A percentile compares a stretch with the other conserved stretches of the same genome.
phyloP scores from a whole-genome alignment of 2,329 filamentous ascomycete genomes.

The Diaporthe sp. region DNA sequence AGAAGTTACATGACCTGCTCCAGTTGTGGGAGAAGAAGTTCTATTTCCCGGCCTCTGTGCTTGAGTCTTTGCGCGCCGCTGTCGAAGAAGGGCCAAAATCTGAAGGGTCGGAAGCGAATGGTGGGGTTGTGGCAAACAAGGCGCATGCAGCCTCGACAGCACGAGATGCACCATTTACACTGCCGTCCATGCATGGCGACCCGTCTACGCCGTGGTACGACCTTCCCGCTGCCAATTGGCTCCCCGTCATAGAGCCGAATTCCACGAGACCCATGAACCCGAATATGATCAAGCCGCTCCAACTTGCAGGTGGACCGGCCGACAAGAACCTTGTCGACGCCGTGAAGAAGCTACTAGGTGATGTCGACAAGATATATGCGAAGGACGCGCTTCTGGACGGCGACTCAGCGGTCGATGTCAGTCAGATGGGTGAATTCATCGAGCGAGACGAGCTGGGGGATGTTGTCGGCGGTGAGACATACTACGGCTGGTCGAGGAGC shows the following conservation, averaged over 20 bases:
- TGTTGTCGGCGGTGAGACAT: slow-evolving; percentile 76
- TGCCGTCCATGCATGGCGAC: slow-evolving; percentile 86
- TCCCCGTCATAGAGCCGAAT: slow-evolving; percentile 83
- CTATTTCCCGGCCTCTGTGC: slow-evolving; percentile 70
- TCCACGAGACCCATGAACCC: slow-evolving; percentile 81
- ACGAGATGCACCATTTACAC: slow-evolving; percentile 71
- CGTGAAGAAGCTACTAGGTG: slow-evolving; percentile 78
- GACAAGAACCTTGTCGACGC: slow-evolving; percentile 75
- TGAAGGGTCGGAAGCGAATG: slow-evolving; percentile 43
- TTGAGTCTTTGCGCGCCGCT: slow-evolving; percentile 71
- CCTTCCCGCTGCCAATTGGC: slow-evolving; percentile 83
- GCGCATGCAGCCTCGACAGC: slow-evolving; percentile 54
- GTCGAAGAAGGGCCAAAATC: slow-evolving; percentile 57
- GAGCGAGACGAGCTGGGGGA: slow-evolving; percentile 76
- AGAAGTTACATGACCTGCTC: slow-evolving; percentile 75
- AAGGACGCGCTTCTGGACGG: slow-evolving; percentile 59
- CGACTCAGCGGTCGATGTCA: slow-evolving; percentile 72
- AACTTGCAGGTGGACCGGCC: slow-evolving; percentile 77
- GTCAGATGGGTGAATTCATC: slow-evolving; percentile 80
- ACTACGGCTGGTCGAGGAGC: slow-evolving; percentile 87
- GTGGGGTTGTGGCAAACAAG: slow-evolving; percentile 51
- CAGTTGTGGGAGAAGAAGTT: slow-evolving; percentile 77
- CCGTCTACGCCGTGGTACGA: slow-evolving; percentile 82
- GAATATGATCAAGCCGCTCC: slow-evolving; percentile 77
- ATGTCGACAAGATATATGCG: slow-evolving; percentile 78